Evolutionary conservation across 257 asterid genomes (phyloP), one percentile per base, ranked within the genome.

Genomic region (Verbena officinalis): DNA sequence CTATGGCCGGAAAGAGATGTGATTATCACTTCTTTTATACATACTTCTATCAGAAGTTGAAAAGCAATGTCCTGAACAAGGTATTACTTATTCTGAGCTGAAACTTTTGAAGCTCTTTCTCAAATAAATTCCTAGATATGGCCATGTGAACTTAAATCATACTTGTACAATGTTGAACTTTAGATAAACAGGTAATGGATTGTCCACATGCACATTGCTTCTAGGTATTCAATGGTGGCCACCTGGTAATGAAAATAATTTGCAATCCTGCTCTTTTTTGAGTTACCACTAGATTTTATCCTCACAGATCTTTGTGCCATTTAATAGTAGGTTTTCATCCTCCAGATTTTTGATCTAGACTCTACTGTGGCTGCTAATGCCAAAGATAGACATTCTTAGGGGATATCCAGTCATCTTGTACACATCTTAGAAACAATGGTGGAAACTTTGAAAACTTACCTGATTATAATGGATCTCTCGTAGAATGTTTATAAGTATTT

Each of bases 11-110:
- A 52, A 80, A 68, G 72, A 55, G 65, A 62, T 36, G 70, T 48
- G 70, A 75, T 59, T 88, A 60, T 78, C 95, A 90, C 69, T 80
- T 88, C 62, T 94, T 94, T 10, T 88, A 88, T 75, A 94, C 99
- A 14, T 94, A 81, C 80, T 90, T 94, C 76, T 94, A 94, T 68
- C 70, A 74, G 77, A 94, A 91, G 78, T 80, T 90, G 80, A 86
- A 86, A 77, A 81, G 77, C 71, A 85, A 89, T 73, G 81, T 81
- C 68, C 68, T 73, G 59, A 69, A 51, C 45, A 80, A 85, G 99
- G 99, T 94, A 73, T 52, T 30, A 46, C 59, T 68, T 75, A 62
- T 69, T 65, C 71, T 49, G 58, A 39, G 58, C 67, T 55, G 55
- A 46, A 73, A 50, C 60, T 31, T 45, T 62, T 55, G 59, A 62